Base-by-base conservation (phyloP, 371 early-diverging fungal species). In the Rhizomucor pusillus region DNA sequence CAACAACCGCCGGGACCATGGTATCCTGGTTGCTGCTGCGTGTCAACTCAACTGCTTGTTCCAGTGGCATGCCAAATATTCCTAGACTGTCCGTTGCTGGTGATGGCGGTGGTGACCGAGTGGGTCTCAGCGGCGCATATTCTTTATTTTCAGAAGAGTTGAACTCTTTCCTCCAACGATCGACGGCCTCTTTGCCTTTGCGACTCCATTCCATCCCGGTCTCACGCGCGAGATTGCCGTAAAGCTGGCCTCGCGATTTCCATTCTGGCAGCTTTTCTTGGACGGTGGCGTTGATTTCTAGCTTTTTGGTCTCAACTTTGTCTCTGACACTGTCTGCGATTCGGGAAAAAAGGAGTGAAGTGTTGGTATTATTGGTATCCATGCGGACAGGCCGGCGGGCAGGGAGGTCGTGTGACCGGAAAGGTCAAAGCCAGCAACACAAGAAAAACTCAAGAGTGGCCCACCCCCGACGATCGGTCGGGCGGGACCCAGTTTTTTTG, bases 1-100 rank as follows among this genome's bases (percentile, higher is more conserved):
- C 80, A 23, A 93, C 76, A 16, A 91, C 74, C 1, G 87, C 82
- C 5, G 93, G 93, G 23, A 91, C 64, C 35, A 75, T 71, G 46
- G 79, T 75, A 7, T 70, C 70, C 0, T 71, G 71, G 14, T 79
- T 72, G n/a, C 87, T 72, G n/a, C 87, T 66, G 12, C 71, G 66
- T 1, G 85, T 82, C 29, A 75, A 49, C 36, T 56, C 66, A 7
- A 83, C 76, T 1, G 84, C 86, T 13, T 69, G 65, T 43, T 78
- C 73, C 20, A 86, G 50, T 3, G 86, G 76, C 22, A 72, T 59
- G 1, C 86, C 83, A 68, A 86, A 86, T 3, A 85, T 67, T 24
- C 65, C 56, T 24, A 66, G 61, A 5, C 33, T 19, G n/a, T 35
- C n/a, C 5, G 34, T 18, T 47, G 65, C 67, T 16, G 46, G 52